These are phyloP conservation scores for Naganishia kalamii DNA, from an alignment of 768 basidiomycete species.

Conservation along the genomic window DNA sequence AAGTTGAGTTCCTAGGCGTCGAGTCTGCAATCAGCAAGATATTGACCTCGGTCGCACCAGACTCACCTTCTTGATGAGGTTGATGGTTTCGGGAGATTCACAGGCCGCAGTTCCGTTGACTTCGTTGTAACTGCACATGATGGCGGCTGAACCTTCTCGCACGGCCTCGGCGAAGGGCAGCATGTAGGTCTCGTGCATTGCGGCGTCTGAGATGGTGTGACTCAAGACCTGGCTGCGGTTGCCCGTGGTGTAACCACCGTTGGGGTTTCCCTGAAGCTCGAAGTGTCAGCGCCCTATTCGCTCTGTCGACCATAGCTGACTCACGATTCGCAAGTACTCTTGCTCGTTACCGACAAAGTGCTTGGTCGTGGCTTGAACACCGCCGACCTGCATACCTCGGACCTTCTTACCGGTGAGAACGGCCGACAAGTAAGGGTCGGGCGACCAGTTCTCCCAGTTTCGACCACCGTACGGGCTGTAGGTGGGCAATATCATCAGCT, in stretches of 20 bases:
- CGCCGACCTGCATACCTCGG: slow-evolving; percentile 5
- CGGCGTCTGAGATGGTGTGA: slow-evolving; percentile 3
- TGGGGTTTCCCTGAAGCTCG: neutral
- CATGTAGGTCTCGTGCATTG: slow-evolving; percentile 16
- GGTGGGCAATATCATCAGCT: too few relatives aligned
- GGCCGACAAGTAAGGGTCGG: slow-evolving; percentile 7
- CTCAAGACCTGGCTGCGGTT: neutral
- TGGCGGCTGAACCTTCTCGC: slow-evolving; percentile 3
- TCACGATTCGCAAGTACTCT: slow-evolving; percentile 6
- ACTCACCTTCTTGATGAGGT: neutral
- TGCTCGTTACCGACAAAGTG: slow-evolving; percentile 15
- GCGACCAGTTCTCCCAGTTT: slow-evolving; percentile 5
- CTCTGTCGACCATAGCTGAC: neutral
- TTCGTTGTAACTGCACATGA: slow-evolving; percentile 19
- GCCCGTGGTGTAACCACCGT: neutral
- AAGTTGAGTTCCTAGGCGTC: neutral
- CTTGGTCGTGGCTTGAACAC: slow-evolving; percentile 10
- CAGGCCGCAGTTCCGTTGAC: slow-evolving; percentile 10
- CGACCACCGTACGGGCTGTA: slow-evolving; percentile 10
- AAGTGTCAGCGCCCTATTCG: neutral
- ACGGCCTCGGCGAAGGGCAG: slow-evolving; percentile 13
- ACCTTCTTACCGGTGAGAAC: slow-evolving; percentile 14
- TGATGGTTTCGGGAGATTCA: neutral
- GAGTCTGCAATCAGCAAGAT: neutral
- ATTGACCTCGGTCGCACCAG: neutral